Conservation (phyloP, 2,329 filamentous ascomycete species). For the Calonectria leucothoes region DNA sequence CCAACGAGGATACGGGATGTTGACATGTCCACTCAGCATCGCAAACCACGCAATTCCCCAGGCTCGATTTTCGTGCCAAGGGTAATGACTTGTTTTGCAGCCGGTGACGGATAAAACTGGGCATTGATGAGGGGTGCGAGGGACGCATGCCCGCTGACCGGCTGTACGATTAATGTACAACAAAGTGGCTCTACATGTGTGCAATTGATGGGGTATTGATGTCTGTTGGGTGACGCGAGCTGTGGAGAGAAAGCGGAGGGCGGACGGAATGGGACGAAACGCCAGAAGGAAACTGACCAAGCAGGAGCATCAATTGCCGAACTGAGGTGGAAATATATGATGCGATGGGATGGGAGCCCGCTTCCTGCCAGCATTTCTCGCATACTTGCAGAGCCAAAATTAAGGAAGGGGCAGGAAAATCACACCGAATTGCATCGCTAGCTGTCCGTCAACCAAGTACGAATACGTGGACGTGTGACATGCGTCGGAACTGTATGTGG, state of each 20-base stretch:
- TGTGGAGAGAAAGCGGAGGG: conserved; percentile 8
- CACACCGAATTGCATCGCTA: neutral
- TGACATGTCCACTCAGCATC: conserved; percentile 1
- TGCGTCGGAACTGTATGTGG: conserved; percentile 17
- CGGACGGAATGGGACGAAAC: neutral
- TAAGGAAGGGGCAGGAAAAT: neutral
- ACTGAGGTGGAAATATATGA: neutral
- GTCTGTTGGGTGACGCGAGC: conserved; percentile 11
- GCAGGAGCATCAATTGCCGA: conserved; percentile 7
- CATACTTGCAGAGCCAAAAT: neutral
- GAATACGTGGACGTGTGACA: conserved; percentile 22
- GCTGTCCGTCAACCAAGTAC: conserved; percentile 5
- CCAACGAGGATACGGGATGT: conserved; percentile 7
- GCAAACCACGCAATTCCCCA: conserved; percentile 23
- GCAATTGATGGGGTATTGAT: conserved; percentile 11
- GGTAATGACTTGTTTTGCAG: conserved; percentile 14
- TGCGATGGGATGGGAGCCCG: neutral
- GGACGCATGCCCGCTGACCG: conserved; percentile 7
- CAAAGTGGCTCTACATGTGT: conserved; percentile 3
- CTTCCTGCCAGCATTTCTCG: conserved; percentile 17
- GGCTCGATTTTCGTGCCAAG: conserved; percentile 22
- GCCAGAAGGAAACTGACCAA: neutral
- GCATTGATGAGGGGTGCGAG: neutral
- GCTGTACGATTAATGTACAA: neutral
- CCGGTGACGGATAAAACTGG: conserved; percentile 21